Evolutionary conservation across 805 yeast genomes (phyloP), one percentile per base, ranked within the genome.

Genomic region (Monosporozyma siamensis): DNA sequence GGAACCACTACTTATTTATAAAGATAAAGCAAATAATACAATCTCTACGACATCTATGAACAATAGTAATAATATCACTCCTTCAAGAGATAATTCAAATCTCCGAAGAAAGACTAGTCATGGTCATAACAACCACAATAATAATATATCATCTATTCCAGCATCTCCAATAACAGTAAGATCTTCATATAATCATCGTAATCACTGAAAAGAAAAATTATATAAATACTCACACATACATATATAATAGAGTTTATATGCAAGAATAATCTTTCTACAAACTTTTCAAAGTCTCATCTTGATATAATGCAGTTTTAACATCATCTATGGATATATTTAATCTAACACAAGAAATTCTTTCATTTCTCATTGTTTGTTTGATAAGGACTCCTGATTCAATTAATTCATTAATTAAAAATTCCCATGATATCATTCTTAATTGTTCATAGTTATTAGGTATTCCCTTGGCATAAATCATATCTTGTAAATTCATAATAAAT

Each of bases 1-100:
- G 12, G 97, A 89, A 59, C 97, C 97, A 2, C 69, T 90, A 24
- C 69, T 89, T 39, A 70, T 89, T 5, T 89, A 85, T 59, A 69
- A 68, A 23, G 34, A 41, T 9, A 31, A 42, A 12, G 47, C 44
- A n/a, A 43, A 45, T 34, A 22, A 29, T 12, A 22, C 21, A 18
- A 24, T 9, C 25, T n/a, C n/a, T n/a, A n/a, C n/a, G n/a, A n/a
- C n/a, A n/a, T n/a, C n/a, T n/a, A n/a, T 29, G 9, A 29, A 18
- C 23, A 21, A 27, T 14, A 39, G 10, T 22, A 21, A 32, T 18
- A 31, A 23, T 14, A 22, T 27, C 15, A 31, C 20, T 21, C 25
- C 25, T 6, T 23, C 25, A 23, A 23, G 25, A 23, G 25, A 24
- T n/a, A 23, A 4, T 15, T 15, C 39, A 37, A 37, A 17, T 6